Evolutionary conservation across 805 yeast genomes (phyloP), one percentile per base, ranked within the genome.

Genomic region (Ogataea kodamae): DNA sequence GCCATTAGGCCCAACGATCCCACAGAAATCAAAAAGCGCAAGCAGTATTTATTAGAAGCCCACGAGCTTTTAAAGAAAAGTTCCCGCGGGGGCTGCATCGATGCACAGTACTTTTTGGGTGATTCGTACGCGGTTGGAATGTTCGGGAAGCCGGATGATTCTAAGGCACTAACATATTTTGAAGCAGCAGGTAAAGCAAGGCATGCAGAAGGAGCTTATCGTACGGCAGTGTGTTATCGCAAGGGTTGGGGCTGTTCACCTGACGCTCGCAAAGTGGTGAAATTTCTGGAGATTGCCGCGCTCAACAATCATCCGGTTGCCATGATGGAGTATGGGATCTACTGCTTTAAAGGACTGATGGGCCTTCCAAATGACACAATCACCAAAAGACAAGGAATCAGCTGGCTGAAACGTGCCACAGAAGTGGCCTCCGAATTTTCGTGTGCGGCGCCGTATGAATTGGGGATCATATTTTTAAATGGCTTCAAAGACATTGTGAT

Each of bases 251-350:
- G 98, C 4, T 82, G 90, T 4, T 78, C 86, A 13, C 72, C 92
- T 48, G 97, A 92, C 57, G 80, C 95, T 0, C 72, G 94, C 37
- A 81, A 86, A 49, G 88, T 94, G 1, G 65, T 87, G 6, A 94
- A 86, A 47, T 87, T 80, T 55, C 64, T 87, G 39, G 81, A 82
- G 54, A 78, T 78, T 52, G 96, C 97, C 0, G 95, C 97, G 0
- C 72, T 88, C 19, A 81, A 83, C 55, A 87, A 85, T 52, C 98
- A 90, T 58, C 88, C 97, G 0, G 89, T 95, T n/a, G 96, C 97
- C 4, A 87, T 90, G 95, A 83, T 81, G 64, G 85, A 89, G 55
- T 67, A 88, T 44, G 98, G 97, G 4, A 68, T 86, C 25, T 87
- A 89, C 48, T 81, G 87, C 22, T 92, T 82, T 60, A 76, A 87